A percentile compares a stretch with the other conserved stretches of the same genome.
Evolutionary conservation across 768 basidiomycete genomes (phyloP).

Genomic region (Lentinula edodes): DNA sequence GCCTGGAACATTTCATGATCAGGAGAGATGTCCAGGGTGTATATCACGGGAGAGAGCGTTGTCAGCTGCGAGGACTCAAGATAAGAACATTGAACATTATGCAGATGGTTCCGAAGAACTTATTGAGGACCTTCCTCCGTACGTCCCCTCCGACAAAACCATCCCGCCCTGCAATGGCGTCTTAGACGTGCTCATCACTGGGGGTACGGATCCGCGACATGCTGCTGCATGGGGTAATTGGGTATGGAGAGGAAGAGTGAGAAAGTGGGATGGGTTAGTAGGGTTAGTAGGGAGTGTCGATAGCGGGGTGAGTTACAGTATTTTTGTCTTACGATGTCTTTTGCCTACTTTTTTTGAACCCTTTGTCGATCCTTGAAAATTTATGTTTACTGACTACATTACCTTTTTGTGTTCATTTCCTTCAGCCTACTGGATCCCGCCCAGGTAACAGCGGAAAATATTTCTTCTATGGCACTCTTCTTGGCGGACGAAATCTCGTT

Average conservation of each 20-base stretch:
- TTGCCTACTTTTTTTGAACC: too few relatives aligned
- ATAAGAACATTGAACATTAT: too few relatives aligned
- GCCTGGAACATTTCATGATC: slow-evolving; percentile 6
- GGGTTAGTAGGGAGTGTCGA: not conserved
- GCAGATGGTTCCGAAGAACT: not conserved
- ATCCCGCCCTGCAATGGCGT: slow-evolving; percentile 31
- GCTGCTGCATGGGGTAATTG: slow-evolving; percentile 30
- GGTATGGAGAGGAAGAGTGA: slow-evolving; percentile 28
- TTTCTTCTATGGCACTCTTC: slow-evolving; percentile 69
- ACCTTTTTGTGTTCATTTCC: not conserved
- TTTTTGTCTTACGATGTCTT: slow-evolving; percentile 1
- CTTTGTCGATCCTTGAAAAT: too few relatives aligned
- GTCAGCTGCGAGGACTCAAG: not conserved
- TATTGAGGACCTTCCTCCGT: not conserved
- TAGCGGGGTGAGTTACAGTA: slow-evolving; percentile 14
- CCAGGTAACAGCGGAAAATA: slow-evolving; percentile 12
- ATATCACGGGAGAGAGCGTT: slow-evolving; percentile 1
- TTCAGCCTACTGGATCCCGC: not conserved
- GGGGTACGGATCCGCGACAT: slow-evolving; percentile 39
- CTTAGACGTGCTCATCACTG: slow-evolving; percentile 40
- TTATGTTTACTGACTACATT: too few relatives aligned
- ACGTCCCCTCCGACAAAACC: not conserved
- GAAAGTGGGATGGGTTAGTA: slow-evolving; percentile 32
- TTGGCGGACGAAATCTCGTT: slow-evolving; percentile 59
- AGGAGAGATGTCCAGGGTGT: slow-evolving; percentile 6